Conservation (phyloP, 1,139 yeast species). For the Kluyveromyces marxianus region DNA sequence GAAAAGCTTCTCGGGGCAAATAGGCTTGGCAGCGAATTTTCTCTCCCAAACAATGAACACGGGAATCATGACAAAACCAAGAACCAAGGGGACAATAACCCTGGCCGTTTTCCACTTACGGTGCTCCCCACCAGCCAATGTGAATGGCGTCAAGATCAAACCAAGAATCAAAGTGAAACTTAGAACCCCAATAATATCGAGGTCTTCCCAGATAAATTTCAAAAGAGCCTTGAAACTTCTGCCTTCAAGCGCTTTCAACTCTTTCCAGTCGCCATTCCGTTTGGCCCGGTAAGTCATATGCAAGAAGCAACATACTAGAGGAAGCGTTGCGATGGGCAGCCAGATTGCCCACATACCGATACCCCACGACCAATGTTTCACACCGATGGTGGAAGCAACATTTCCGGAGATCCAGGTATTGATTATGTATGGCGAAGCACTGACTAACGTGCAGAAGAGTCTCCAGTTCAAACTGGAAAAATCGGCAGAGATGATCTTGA, state of each 20-base stretch:
- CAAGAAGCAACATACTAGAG: conserved; percentile 39
- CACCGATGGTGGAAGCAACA: conserved; percentile 30
- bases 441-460: conserved; percentile 45
- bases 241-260: not conserved
- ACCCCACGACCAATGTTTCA: conserved; percentile 48
- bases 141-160: conserved; percentile 41
- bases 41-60: conserved; percentile 49
- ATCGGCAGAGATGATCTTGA: conserved; percentile 51
- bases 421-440: conserved; percentile 56
- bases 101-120: conserved; percentile 48
- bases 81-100: conserved; percentile 49
- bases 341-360: conserved; percentile 66
- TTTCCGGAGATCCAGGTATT: conserved; percentile 61
- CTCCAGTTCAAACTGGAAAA: conserved; percentile 59
- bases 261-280: conserved; percentile 32
- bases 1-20: conserved; percentile 44
- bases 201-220: conserved; percentile 36
- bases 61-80: conserved; percentile 45
- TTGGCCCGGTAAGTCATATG: conserved; percentile 44
- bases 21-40: conserved; percentile 43
- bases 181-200: conserved; percentile 49
- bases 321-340: conserved; percentile 48
- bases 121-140: conserved; percentile 52
- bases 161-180: conserved; percentile 46
- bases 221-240: conserved; percentile 46